Conservation (phyloP, 768 basidiomycete species). For the Amanita exitialis region DNA sequence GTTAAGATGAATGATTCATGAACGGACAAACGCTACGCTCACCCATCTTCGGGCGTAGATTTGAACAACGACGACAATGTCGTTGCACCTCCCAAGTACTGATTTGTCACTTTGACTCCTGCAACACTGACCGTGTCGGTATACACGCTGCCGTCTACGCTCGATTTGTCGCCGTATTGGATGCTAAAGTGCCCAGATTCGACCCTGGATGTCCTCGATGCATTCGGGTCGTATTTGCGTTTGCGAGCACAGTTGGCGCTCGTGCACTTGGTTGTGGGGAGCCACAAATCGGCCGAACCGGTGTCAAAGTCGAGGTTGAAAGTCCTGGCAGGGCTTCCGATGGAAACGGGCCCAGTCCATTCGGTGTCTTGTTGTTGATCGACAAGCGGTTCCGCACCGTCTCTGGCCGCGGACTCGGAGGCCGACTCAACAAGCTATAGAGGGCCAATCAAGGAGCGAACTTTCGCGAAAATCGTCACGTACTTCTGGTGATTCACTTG, state of each 20-base stretch:
- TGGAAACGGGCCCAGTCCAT: constrained; percentile 9
- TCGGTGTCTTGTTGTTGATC: background rate
- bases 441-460: background rate
- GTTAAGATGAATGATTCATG: background rate
- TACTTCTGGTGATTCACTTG: background rate
- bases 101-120: background rate
- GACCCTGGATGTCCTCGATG: background rate
- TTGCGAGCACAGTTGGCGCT: background rate
- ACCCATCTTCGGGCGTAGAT: background rate
- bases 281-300: constrained; percentile 38
- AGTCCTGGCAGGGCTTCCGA: constrained; percentile 34
- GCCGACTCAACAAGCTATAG: no score
- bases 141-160: background rate
- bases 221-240: background rate
- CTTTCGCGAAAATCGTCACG: constrained; percentile 11
- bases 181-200: background rate
- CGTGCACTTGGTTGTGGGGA: constrained; percentile 23
- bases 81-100: background rate
- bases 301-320: constrained; percentile 47
- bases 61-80: background rate
- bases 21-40: background rate
- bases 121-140: background rate
- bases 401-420: no score
- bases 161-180: background rate
- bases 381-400: background rate